phyloP scores from a whole-genome alignment of 495 filamentous ascomycete species.

The Podospora sp. region DNA sequence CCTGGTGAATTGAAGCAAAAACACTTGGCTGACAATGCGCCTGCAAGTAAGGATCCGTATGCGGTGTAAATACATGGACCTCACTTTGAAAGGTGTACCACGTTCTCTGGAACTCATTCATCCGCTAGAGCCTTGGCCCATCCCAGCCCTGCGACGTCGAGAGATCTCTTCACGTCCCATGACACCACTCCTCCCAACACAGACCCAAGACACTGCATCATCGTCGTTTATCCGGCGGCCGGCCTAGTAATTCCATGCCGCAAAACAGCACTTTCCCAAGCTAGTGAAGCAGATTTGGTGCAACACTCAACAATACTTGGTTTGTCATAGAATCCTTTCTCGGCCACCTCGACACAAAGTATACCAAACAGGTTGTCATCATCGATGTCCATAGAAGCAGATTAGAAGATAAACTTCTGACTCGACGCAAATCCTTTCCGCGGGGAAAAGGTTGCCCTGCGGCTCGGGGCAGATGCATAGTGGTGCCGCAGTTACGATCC shows the following conservation, averaged over 20 bases:
- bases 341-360: background rate
- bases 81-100: no score
- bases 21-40: background rate
- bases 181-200: background rate
- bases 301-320: background rate
- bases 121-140: background rate
- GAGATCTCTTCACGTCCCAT: background rate
- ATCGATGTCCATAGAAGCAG: no score
- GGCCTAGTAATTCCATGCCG: background rate
- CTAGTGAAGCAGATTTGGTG: background rate
- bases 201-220: background rate
- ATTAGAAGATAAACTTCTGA: constrained; percentile 8
- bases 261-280: background rate
- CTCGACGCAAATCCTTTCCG: background rate
- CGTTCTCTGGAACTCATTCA: no score
- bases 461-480: background rate
- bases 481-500: background rate
- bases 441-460: background rate
- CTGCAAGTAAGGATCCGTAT: background rate
- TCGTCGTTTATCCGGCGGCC: background rate
- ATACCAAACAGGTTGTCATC: no score
- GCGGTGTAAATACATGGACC: background rate
- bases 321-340: background rate
- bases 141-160: background rate
- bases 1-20: background rate